Evolutionary conservation across 2,329 filamentous ascomycete species (phyloP).

Genomic region (Trichoderma oligosporum): DNA sequence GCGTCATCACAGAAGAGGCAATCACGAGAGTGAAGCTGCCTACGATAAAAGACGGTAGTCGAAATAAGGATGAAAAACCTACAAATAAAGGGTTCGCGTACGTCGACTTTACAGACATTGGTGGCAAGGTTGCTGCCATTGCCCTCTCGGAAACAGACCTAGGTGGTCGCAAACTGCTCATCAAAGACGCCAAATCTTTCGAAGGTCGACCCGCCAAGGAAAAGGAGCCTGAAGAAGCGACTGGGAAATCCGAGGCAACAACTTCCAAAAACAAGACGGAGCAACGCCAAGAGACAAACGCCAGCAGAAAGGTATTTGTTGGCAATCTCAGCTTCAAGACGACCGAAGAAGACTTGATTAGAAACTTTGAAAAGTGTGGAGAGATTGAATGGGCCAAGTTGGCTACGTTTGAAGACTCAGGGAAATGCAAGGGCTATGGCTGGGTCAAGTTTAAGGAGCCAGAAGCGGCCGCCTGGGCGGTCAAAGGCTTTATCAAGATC

Average conservation of each 20-base stretch:
- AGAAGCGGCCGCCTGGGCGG: conserved; percentile 63
- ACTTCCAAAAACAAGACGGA: conserved; percentile 32
- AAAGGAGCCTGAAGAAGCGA: conserved; percentile 33
- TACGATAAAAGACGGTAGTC: conserved; percentile 48
- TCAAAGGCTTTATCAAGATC: conserved; percentile 75
- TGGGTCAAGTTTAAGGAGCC: conserved; percentile 89
- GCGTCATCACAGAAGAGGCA: conserved; percentile 59
- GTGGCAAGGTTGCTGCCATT: conserved; percentile 72
- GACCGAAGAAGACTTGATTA: conserved; percentile 73
- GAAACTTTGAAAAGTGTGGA: conserved; percentile 83
- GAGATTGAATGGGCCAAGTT: conserved; percentile 78
- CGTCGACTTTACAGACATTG: conserved; percentile 75
- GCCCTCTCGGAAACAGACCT: conserved; percentile 81
- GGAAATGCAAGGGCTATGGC: conserved; percentile 96
- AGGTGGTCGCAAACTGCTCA: conserved; percentile 73
- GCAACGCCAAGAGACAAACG: conserved; percentile 47
- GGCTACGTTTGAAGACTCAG: conserved; percentile 92
- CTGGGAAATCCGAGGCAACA: conserved; percentile 31
- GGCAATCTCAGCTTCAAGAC: conserved; percentile 83
- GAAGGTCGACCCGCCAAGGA: conserved; percentile 79
- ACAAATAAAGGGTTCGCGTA: conserved; percentile 95
- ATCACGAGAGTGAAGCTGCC: conserved; percentile 87
- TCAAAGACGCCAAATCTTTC: conserved; percentile 88
- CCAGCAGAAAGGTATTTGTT: conserved; percentile 82
- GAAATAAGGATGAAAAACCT: conserved; percentile 33